phyloP scores from a whole-genome alignment of 176 grass and related monocot genomes.

The Puya raimondii region DNA sequence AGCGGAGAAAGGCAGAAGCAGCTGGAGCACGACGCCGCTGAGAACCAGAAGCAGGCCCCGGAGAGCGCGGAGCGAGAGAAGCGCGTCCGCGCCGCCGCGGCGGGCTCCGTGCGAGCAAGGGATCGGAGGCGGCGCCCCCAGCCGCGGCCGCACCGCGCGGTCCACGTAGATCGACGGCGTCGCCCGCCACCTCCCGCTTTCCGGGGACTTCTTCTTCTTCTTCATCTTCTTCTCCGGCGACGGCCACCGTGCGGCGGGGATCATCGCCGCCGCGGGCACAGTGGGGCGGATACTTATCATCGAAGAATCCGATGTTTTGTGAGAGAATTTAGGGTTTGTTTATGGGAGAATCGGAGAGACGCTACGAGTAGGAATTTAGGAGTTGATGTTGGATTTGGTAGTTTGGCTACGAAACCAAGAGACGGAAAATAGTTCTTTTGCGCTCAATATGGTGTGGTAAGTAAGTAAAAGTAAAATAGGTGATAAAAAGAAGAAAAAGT shows the following conservation, averaged over 20 bases:
- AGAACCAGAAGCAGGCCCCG: constrained; percentile 5
- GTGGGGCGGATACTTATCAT: not conserved
- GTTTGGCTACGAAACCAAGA: too few relatives aligned
- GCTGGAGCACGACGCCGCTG: not conserved
- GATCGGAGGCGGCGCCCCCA: not conserved
- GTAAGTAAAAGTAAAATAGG: too few relatives aligned
- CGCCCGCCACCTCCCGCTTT: too few relatives aligned
- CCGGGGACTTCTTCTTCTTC: too few relatives aligned
- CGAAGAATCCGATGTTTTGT: not conserved
- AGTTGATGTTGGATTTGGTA: too few relatives aligned
- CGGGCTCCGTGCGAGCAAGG: not conserved
- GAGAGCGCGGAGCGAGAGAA: constrained; percentile 1
- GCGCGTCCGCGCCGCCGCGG: not conserved
- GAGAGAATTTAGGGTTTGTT: too few relatives aligned
- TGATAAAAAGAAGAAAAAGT: too few relatives aligned
- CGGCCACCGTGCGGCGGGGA: constrained; percentile 1
- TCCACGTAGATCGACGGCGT: not conserved
- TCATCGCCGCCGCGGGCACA: constrained; percentile 20
- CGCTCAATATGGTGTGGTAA: too few relatives aligned
- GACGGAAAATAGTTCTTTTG: too few relatives aligned
- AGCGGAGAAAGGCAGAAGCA: constrained; percentile 9
- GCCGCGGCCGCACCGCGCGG: not conserved
- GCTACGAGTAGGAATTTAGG: too few relatives aligned
- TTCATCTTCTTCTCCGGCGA: not conserved
- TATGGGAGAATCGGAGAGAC: too few relatives aligned